Evolutionary conservation across 83 land plant genomes (phyloP).

Genomic region (Diphasiastrum complanatum): DNA sequence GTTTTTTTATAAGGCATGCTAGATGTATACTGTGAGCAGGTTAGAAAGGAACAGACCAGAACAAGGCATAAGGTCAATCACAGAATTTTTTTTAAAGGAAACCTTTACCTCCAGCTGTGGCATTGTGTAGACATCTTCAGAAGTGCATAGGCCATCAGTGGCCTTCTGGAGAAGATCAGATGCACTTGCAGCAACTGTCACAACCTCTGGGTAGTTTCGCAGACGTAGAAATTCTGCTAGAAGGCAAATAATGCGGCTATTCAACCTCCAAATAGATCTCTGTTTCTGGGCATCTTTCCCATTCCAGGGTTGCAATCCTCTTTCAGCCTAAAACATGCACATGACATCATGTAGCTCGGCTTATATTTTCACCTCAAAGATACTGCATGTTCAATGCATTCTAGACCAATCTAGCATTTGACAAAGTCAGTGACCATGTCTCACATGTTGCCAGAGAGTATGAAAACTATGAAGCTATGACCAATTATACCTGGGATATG

Average conservation of each 20-base stretch:
- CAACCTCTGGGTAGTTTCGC: conserved; percentile 54
- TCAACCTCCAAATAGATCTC: conserved; percentile 60
- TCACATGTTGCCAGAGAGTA: neutral
- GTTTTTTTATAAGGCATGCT: too few relatives aligned
- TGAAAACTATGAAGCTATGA: neutral
- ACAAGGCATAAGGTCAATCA: neutral
- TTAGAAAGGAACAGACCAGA: too few relatives aligned
- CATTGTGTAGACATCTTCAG: conserved; percentile 80
- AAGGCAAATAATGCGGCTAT: conserved; percentile 74
- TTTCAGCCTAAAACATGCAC: conserved; percentile 49
- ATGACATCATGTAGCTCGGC: neutral
- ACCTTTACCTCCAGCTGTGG: conserved; percentile 80
- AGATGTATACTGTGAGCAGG: too few relatives aligned
- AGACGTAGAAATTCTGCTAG: conserved; percentile 75
- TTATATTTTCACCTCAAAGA: neutral
- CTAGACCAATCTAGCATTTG: neutral
- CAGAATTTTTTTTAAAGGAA: neutral
- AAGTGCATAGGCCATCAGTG: conserved; percentile 83
- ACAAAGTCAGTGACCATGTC: neutral
- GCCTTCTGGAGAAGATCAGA: conserved; percentile 70
- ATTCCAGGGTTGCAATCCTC: conserved; percentile 80
- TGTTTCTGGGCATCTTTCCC: conserved; percentile 45
- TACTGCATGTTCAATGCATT: neutral
- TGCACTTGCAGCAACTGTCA: conserved; percentile 58
- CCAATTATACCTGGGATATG: conserved; percentile 54